Base-by-base conservation (phyloP, 768 basidiomycete species). In the Mycena rosella region DNA sequence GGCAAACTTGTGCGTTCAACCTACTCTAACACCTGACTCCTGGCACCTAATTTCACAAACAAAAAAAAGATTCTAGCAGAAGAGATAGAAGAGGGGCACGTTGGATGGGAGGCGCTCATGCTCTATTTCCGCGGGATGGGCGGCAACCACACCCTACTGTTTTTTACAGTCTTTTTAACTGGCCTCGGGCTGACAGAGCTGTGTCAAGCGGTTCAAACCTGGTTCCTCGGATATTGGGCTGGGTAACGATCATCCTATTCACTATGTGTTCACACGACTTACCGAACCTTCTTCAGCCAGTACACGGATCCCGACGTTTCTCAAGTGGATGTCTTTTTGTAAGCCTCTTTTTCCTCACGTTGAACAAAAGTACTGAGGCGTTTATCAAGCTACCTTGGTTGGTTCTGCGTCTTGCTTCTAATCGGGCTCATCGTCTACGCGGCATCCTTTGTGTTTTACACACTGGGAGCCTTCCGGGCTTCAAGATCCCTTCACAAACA, bases 41-140 rank as follows among this genome's bases (percentile, higher is more conserved):
- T n/a, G n/a, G n/a, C n/a, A n/a, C n/a, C n/a, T n/a, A n/a, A n/a
- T n/a, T n/a, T n/a, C n/a, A n/a, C n/a, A n/a, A n/a, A n/a, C n/a
- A n/a, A n/a, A n/a, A n/a, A n/a, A n/a, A n/a, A n/a, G n/a, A 84
- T 91, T 51, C 77, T 89, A 9, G 85, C 84, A 0, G 91, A 92
- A 73, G 91, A 92, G 72, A 82, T 91, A 49, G 84, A 81, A 8
- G 81, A 84, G 57, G 90, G 90, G 0, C 87, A 86, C 65, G 84
- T 91, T 30, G 85, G 86, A 51, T 87, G 86, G 84, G 69, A 73
- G 18, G 45, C 77, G 60, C 75, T 76, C 51, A 72, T 72, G 44
- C 67, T 76, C n/a, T 77, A 75, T 44, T 53, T 76, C 48, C 67
- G 65, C 24, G 74, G 70, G 20, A 44, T 77, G 42, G 72, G 74